phyloP scores from a whole-genome alignment of 23 red algal species.

The Gracilaria domingensis region DNA sequence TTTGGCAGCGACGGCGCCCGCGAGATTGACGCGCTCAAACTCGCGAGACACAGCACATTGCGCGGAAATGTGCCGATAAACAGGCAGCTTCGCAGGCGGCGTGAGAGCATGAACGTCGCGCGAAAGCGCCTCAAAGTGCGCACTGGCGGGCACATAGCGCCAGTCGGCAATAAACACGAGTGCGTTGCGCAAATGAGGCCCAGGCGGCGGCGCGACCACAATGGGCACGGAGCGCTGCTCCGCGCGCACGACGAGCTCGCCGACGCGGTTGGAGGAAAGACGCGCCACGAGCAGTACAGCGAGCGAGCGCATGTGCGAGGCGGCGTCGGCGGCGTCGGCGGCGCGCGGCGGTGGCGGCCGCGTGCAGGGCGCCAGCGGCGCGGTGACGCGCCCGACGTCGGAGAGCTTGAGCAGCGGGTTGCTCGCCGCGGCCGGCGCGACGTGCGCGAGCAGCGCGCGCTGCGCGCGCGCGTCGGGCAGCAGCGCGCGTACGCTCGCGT shows the following conservation, averaged over 20 bases:
- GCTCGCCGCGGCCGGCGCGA: neutral
- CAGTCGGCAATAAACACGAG: slow-evolving; percentile 31
- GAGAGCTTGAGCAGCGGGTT: neutral
- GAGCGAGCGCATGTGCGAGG: neutral
- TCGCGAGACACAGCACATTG: neutral
- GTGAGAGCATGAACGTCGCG: slow-evolving; percentile 1
- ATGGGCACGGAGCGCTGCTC: neutral
- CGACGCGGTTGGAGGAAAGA: neutral
- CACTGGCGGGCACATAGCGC: slow-evolving; percentile 17
- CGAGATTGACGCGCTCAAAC: neutral
- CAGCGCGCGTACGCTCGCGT: neutral
- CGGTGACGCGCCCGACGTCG: too few species aligned
- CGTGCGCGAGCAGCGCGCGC: neutral
- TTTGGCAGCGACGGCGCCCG: slow-evolving; percentile 13
- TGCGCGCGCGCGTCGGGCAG: neutral
- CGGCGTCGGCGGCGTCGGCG: neutral
- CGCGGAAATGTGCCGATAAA: neutral
- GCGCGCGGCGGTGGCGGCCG: neutral
- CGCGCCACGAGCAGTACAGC: neutral
- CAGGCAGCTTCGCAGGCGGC: neutral
- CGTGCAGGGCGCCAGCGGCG: too few species aligned
- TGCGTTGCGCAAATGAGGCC: neutral
- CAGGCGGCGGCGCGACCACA: slow-evolving; percentile 9
- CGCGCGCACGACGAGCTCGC: neutral
- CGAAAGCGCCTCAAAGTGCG: neutral